Base-by-base conservation (phyloP, 768 basidiomycete genomes). In the Mycena capillaripes region DNA sequence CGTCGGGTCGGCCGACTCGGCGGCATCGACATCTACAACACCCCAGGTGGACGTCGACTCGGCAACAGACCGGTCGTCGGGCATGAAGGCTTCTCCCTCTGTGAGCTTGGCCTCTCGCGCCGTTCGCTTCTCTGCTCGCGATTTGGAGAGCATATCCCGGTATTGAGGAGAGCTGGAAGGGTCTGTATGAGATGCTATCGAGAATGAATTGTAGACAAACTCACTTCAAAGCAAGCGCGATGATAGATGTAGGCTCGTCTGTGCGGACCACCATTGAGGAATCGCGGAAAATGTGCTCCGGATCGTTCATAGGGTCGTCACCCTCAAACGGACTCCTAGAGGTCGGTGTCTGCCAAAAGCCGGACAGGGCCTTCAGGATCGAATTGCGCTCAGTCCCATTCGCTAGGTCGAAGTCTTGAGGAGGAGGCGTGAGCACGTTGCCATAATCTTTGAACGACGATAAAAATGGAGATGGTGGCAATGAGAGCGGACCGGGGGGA, bases 171-270 rank as follows among this genome's bases (percentile, higher is more conserved):
- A 96, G 74, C 95, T 96, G 61, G 32, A 66, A 50, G 55, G 29
- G 62, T 78, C 70, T 32, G 77, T 72, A 40, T 63, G 55, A 67
- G n/a, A 23, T 34, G 16, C 44, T 34, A 19, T 57, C 48, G 3
- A 36, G 12, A 34, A 56, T 36, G 57, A n/a, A 30, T 25, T 44
- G 63, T 23, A 25, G n/a, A 34, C 17, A 58, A 60, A 82, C 90
- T 77, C 77, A 96, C 95, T 93, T 95, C 58, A 99, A 83, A 7
- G 96, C 95, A 67, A 98, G 91, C 9, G 98, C 97, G 74, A 99
- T 97, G 78, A 99, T 98, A 21, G 97, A 98, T 0, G 97, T 98
- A 3, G 97, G 98, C 78, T 99, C 98, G 80, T 98, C 97, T 23
- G 96, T 96, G 23, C 97, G 89, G 23, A 99, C 93, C 60, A 98